A percentile compares a stretch with the other conserved stretches of the same genome.
Conservation (phyloP, 257 asterid species). For the Nicotiana noctiflora region DNA sequence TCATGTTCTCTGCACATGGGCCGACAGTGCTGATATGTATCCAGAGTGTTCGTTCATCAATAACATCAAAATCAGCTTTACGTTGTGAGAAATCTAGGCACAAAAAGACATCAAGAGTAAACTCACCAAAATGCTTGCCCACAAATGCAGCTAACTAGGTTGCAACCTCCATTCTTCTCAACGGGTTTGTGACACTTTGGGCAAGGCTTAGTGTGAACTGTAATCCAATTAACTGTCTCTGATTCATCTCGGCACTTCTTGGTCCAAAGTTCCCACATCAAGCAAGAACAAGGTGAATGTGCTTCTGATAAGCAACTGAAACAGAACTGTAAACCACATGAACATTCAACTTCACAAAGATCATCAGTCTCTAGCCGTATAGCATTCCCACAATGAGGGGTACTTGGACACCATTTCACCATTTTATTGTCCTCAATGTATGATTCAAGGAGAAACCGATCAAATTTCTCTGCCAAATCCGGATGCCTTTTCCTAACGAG, state of each 20-base stretch:
- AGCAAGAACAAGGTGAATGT: slow-evolving; percentile 97
- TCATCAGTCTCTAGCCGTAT: slow-evolving; percentile 80
- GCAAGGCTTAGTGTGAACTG: slow-evolving; percentile 85
- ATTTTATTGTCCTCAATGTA: slow-evolving; percentile 94
- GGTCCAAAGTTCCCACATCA: slow-evolving; percentile 93
- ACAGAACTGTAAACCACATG: slow-evolving; percentile 91
- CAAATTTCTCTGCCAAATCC: slow-evolving; percentile 85
- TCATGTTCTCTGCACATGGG: neutral
- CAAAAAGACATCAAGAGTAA: slow-evolving; percentile 1
- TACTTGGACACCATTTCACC: slow-evolving; percentile 98
- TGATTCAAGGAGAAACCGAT: slow-evolving; percentile 88
- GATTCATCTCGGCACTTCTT: slow-evolving; percentile 97
- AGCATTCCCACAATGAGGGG: slow-evolving; percentile 98
- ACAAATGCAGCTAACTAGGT: slow-evolving; percentile 84
- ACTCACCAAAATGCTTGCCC: slow-evolving; percentile 94
- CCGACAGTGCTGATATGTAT: neutral
- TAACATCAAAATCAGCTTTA: neutral
- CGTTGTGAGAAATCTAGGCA: neutral
- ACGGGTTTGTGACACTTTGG: slow-evolving; percentile 97
- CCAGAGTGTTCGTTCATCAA: neutral
- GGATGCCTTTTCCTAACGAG: slow-evolving; percentile 59
- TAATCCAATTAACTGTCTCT: slow-evolving; percentile 91
- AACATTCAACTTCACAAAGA: slow-evolving; percentile 89
- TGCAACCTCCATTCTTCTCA: slow-evolving; percentile 98
- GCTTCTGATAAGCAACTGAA: slow-evolving; percentile 87